Percentiles rank a stretch among this genome's conserved stretches.
Evolutionary conservation across 768 basidiomycete genomes (phyloP).

Genomic region (Gymnopilus junonius): DNA sequence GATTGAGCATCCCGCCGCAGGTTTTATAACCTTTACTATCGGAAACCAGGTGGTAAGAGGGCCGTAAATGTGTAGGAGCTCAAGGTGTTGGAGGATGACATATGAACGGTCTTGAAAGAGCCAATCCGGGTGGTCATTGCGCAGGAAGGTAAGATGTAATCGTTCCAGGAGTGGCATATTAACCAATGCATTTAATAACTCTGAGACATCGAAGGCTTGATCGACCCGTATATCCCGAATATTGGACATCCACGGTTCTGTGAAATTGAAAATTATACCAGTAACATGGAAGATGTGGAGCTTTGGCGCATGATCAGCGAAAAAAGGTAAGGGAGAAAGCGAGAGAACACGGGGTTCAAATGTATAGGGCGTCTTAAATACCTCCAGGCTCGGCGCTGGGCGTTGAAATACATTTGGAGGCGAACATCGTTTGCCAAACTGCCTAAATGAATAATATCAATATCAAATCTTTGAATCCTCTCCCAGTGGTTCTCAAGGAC

Average conservation of each 20-base stretch:
- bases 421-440: not conserved
- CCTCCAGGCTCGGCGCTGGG: not conserved
- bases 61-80: too few relatives aligned
- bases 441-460: not conserved
- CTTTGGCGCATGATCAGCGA: not conserved
- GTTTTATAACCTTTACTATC: too few relatives aligned
- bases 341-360: not conserved
- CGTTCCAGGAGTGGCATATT: too few relatives aligned
- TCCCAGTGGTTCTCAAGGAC: not conserved
- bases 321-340: not conserved
- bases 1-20: too few relatives aligned
- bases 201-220: too few relatives aligned
- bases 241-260: not conserved
- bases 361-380: not conserved
- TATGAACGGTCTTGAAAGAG: too few relatives aligned
- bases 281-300: not conserved
- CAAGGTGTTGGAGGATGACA: too few relatives aligned
- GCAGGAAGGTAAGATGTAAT: too few relatives aligned
- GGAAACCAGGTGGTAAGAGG: too few relatives aligned
- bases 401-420: not conserved
- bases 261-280: not conserved
- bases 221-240: not conserved
- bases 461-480: not conserved
- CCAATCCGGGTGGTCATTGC: too few relatives aligned
- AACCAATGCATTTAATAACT: too few relatives aligned